Evolutionary conservation across 164 flowering plant genomes (phyloP).

Genomic region (Nelumbo lutea): DNA sequence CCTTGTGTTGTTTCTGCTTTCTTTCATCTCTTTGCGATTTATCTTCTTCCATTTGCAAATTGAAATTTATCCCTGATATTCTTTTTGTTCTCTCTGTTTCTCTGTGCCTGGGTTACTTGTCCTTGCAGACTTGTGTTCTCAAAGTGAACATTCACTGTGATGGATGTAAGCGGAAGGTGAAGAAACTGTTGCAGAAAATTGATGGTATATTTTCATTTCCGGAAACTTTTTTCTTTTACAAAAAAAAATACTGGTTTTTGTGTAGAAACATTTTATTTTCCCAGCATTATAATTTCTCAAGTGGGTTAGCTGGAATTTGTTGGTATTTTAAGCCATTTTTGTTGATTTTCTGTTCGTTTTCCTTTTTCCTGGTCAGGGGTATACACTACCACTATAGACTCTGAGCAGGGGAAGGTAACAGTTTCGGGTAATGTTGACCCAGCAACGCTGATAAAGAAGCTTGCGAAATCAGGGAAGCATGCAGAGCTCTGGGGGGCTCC

Average conservation of each 20-base stretch:
- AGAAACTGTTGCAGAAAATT: constrained; percentile 78
- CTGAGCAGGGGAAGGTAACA: constrained; percentile 87
- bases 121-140: constrained; percentile 72
- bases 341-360: neutral
- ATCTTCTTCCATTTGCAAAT: neutral
- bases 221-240: no score
- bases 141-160: constrained; percentile 90
- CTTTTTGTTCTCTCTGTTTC: constrained; percentile 8
- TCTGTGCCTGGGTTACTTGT: constrained; percentile 16
- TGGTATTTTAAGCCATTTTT: neutral
- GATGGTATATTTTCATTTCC: constrained; percentile 45
- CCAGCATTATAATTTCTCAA: no score
- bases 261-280: no score
- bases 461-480: constrained; percentile 66
- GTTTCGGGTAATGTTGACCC: constrained; percentile 90
- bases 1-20: neutral
- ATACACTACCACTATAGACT: constrained; percentile 57
- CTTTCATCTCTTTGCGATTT: neutral
- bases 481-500: constrained; percentile 82
- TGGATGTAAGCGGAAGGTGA: constrained; percentile 83
- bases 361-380: constrained; percentile 49
- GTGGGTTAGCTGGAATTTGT: no score
- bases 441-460: constrained; percentile 68
- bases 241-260: neutral
- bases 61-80: neutral